Evolutionary conservation across 371 early-diverging fungal species (phyloP).

Genomic region (Actinomortierella ambigua): DNA sequence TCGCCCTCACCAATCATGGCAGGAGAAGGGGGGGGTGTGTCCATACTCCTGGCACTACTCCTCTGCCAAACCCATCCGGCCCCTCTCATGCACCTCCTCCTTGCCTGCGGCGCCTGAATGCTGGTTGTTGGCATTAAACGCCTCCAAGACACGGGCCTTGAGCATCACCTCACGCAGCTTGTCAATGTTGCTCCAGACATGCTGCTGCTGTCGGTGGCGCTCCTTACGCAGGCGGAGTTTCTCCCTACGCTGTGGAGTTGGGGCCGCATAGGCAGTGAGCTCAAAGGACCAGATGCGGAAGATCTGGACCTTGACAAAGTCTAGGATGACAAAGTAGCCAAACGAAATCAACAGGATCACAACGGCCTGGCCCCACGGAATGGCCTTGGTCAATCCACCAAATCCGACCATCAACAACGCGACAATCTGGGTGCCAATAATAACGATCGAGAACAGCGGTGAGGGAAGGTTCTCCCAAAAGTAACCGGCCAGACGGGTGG

Average conservation of each 20-base stretch:
- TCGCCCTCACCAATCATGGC: no score
- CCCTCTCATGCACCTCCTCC: no score
- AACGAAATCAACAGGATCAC: conserved; percentile 59
- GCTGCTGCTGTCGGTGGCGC: conserved; percentile 40
- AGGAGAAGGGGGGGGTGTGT: no score
- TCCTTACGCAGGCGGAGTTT: conserved; percentile 57
- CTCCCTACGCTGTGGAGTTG: conserved; percentile 60
- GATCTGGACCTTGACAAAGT: conserved; percentile 75
- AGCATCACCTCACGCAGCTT: conserved; percentile 32
- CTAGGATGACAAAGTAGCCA: conserved; percentile 69
- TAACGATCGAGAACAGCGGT: conserved; percentile 75
- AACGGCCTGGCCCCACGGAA: conserved; percentile 56
- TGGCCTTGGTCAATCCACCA: conserved; percentile 61
- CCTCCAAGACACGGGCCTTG: conserved; percentile 26
- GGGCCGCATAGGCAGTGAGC: conserved; percentile 70
- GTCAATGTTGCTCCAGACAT: conserved; percentile 21
- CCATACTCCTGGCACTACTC: no score
- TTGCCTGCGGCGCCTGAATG: no score
- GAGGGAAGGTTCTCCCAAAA: conserved; percentile 87
- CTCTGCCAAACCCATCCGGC: no score
- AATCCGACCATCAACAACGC: conserved; percentile 87
- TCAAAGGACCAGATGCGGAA: conserved; percentile 75
- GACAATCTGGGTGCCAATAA: conserved; percentile 90
- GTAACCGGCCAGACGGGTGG: conserved; percentile 83
- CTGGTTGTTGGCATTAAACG: conserved; percentile 13